A percentile compares a stretch with the other conserved stretches of the same genome.
These are phyloP conservation scores for Musa troglodytarum DNA, from an alignment of 176 grass and related monocot species.

Conservation along the genomic window DNA sequence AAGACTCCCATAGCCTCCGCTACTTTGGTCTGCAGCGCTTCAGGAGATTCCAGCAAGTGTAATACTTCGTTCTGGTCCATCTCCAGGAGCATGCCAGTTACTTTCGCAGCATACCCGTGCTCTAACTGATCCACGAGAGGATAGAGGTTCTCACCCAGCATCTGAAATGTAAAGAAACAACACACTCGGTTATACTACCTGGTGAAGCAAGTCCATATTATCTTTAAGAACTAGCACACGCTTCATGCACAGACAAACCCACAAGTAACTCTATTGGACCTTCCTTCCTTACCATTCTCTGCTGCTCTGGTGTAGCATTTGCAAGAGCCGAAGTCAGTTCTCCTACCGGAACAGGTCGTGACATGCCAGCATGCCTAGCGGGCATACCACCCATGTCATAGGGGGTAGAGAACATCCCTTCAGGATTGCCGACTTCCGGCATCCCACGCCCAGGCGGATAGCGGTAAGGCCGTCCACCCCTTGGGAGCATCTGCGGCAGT, in stretches of 20 bases:
- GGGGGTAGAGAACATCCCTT: slow-evolving; percentile 48
- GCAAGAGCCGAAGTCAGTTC: slow-evolving; percentile 74
- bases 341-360: slow-evolving; percentile 53
- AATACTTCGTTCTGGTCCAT: slow-evolving; percentile 93
- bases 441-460: slow-evolving; percentile 71
- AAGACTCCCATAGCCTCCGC: slow-evolving; percentile 84
- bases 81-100: slow-evolving; percentile 82
- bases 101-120: slow-evolving; percentile 61
- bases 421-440: slow-evolving; percentile 43
- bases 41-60: slow-evolving; percentile 72
- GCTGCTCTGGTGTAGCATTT: slow-evolving; percentile 74
- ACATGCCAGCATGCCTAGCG: slow-evolving; percentile 42
- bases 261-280: too few relatives aligned
- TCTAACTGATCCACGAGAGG: slow-evolving; percentile 79
- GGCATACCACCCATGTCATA: slow-evolving; percentile 62
- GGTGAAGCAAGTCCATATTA: too few relatives aligned
- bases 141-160: slow-evolving; percentile 83
- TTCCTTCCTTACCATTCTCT: slow-evolving; percentile 46
- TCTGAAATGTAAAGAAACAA: slow-evolving; percentile 25
- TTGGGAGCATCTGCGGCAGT: slow-evolving; percentile 56
- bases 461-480: slow-evolving; percentile 59
- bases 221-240: too few relatives aligned
- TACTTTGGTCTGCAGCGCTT: slow-evolving; percentile 74
- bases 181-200: too few relatives aligned
- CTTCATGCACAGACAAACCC: too few relatives aligned